These are phyloP conservation scores for Oenanthe javanica DNA, from an alignment of 140 eudicot species.

Conservation along the genomic window DNA sequence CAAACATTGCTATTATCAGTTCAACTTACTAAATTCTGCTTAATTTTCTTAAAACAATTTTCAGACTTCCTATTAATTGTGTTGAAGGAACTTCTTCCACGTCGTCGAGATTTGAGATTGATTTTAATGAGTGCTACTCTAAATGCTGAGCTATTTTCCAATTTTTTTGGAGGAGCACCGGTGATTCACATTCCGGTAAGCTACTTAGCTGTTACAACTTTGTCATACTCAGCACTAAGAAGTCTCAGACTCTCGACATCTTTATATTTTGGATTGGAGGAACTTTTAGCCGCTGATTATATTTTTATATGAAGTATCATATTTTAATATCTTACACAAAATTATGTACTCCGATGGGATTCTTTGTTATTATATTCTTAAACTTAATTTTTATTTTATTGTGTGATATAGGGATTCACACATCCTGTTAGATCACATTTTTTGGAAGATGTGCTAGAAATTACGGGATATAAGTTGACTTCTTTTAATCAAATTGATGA, in stretches of 20 bases:
- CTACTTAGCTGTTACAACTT: constrained; percentile 12
- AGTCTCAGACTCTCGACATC: background rate
- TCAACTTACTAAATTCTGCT: constrained; percentile 1
- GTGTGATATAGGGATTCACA: constrained; percentile 71
- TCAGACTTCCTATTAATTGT: constrained; percentile 93
- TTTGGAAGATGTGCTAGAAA: constrained; percentile 88
- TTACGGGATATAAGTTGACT: constrained; percentile 87
- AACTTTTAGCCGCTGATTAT: background rate
- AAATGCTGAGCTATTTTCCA: constrained; percentile 89
- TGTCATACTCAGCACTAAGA: background rate
- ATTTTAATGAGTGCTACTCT: constrained; percentile 98
- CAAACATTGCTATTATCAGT: background rate
- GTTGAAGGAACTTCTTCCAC: constrained; percentile 94
- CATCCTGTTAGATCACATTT: constrained; percentile 84
- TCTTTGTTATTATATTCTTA: background rate
- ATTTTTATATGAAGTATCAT: background rate
- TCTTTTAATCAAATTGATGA: constrained; percentile 92
- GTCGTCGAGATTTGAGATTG: constrained; percentile 85
- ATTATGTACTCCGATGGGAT: background rate
- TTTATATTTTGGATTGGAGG: background rate
- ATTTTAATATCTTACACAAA: background rate
- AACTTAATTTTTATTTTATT: constrained; percentile 15
- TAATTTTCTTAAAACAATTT: constrained; percentile 17
- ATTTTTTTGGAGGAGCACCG: constrained; percentile 84
- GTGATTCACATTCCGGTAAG: constrained; percentile 95